Conservation (phyloP, 2,329 filamentous ascomycete genomes). For the Talaromyces sp. region DNA sequence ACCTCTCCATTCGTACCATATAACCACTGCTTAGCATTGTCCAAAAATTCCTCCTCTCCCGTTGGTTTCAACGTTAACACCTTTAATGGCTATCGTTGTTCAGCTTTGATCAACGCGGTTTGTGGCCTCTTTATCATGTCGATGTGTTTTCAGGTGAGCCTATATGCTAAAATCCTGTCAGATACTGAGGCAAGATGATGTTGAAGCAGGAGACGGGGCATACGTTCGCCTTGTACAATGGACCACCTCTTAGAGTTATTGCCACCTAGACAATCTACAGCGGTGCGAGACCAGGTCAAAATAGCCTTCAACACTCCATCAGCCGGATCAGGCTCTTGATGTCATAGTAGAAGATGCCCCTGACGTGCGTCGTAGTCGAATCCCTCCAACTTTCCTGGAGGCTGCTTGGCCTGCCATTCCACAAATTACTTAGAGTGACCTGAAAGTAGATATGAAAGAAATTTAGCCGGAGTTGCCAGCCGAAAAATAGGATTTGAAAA, state of each 20-base stretch:
- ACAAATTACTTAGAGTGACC: neutral
- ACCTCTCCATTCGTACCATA: neutral
- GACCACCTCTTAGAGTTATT: neutral
- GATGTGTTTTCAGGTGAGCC: neutral
- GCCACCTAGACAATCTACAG: neutral
- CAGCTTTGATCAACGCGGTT: neutral
- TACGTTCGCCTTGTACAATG: neutral
- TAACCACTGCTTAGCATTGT: conserved; percentile 7
- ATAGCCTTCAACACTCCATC: neutral
- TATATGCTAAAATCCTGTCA: neutral
- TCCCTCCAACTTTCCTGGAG: neutral
- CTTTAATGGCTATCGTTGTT: neutral
- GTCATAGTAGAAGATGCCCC: neutral
- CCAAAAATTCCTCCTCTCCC: neutral
- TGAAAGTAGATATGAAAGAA: neutral
- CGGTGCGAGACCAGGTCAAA: neutral
- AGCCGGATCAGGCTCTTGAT: neutral
- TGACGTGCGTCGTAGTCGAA: neutral
- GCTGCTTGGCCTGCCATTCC: conserved; percentile 3
- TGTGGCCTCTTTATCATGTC: conserved; percentile 1
- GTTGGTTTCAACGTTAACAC: neutral
- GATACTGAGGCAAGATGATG: neutral
- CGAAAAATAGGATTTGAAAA: neutral
- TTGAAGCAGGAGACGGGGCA: neutral
- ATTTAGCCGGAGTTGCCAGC: neutral